Evolutionary conservation across 1,284 basidiomycete species (phyloP).

Genomic region (Melampsora americana): DNA sequence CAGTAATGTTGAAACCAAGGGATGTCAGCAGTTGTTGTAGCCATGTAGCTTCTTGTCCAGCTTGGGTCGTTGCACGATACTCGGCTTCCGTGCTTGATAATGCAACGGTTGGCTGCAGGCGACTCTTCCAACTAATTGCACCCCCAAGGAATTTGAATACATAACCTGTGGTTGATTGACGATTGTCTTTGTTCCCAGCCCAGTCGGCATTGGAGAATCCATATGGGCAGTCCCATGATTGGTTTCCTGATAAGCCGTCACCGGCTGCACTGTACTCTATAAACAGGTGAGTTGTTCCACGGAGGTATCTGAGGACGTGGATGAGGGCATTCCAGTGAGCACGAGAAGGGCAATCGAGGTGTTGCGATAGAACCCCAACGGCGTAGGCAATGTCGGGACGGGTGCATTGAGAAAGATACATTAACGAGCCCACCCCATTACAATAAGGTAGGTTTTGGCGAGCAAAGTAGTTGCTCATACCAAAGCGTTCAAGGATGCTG

Average conservation of each 20-base stretch:
- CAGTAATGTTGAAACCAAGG: not conserved
- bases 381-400: no score
- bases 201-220: not conserved
- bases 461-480: not conserved
- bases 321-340: constrained; percentile 6
- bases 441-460: not conserved
- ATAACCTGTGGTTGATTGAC: not conserved
- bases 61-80: no score
- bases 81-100: no score
- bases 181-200: not conserved
- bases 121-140: no score
- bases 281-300: not conserved
- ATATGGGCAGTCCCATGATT: not conserved
- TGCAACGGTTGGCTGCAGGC: no score
- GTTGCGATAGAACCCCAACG: no score
- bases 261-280: not conserved
- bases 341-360: no score
- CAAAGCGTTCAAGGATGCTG: not conserved
- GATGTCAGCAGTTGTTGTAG: not conserved
- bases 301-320: not conserved
- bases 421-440: no score
- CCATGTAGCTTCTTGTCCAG: constrained; percentile 16
- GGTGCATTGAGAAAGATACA: no score
- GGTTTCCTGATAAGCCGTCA: not conserved
- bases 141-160: no score